Evolutionary conservation across 2,329 filamentous ascomycete genomes (phyloP).

Genomic region (Fusarium xylarioides): DNA sequence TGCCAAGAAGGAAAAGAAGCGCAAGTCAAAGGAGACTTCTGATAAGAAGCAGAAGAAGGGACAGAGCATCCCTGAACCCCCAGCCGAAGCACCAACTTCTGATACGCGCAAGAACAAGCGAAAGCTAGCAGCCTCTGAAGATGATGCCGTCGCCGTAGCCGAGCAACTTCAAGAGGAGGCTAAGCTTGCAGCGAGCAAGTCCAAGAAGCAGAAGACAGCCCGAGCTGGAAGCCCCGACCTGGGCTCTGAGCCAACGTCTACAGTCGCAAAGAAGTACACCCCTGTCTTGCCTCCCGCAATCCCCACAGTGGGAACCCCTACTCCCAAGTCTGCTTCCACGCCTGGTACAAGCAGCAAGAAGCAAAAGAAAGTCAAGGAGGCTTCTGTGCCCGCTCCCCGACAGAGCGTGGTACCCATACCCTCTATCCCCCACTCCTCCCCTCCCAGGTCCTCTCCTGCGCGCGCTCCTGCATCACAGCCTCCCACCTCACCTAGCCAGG

Average conservation of each 20-base stretch:
- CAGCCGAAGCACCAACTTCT: constrained; percentile 28
- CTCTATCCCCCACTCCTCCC: constrained; percentile 46
- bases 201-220: constrained; percentile 52
- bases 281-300: constrained; percentile 46
- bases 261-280: constrained; percentile 45
- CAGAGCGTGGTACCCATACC: constrained; percentile 49
- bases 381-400: constrained; percentile 42
- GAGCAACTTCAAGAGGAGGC: constrained; percentile 49
- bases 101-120: constrained; percentile 49
- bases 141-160: constrained; percentile 49
- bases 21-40: constrained; percentile 39
- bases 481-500: constrained; percentile 32
- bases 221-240: constrained; percentile 48
- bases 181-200: constrained; percentile 51
- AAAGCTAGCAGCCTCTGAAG: constrained; percentile 50
- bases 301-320: constrained; percentile 39
- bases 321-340: constrained; percentile 37
- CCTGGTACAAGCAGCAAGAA: constrained; percentile 40
- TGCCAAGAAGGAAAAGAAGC: constrained; percentile 49
- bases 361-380: constrained; percentile 44
- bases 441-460: constrained; percentile 38
- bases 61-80: constrained; percentile 6
- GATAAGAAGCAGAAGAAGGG: constrained; percentile 47
- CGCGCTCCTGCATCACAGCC: constrained; percentile 20
- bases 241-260: constrained; percentile 44